phyloP scores from a whole-genome alignment of 495 filamentous ascomycete genomes.

The Tricharina praecox region DNA sequence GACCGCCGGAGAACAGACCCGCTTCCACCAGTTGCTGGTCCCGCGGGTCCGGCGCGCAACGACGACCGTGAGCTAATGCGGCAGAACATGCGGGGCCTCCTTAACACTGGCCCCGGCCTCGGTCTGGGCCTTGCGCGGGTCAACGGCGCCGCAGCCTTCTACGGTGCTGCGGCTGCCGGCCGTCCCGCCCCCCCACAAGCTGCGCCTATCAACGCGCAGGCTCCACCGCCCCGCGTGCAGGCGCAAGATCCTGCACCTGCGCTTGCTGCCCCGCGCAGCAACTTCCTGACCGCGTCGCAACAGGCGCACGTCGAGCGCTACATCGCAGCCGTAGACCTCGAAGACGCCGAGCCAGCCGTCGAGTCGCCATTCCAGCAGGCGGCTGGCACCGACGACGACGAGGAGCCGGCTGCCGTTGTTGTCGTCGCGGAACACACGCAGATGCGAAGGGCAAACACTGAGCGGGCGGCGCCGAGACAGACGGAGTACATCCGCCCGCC shows the following conservation, averaged over 20 bases:
- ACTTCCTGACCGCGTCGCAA: slow-evolving; percentile 21
- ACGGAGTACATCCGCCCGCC: background rate
- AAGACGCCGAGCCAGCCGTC: slow-evolving; percentile 18
- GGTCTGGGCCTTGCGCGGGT: background rate
- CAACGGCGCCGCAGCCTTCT: background rate
- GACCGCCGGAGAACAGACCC: slow-evolving; percentile 16
- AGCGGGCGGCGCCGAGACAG: slow-evolving; percentile 11
- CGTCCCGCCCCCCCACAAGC: slow-evolving; percentile 6
- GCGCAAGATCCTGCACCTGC: background rate
- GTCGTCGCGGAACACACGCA: slow-evolving; percentile 9
- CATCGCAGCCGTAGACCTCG: slow-evolving; percentile 16
- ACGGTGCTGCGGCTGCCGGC: background rate
- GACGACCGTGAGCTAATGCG: no score
- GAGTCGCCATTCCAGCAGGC: slow-evolving; percentile 4
- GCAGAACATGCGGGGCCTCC: no score
- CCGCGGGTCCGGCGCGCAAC: no score
- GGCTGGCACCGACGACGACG: background rate
- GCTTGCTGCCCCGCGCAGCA: slow-evolving; percentile 7
- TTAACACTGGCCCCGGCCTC: slow-evolving; percentile 1
- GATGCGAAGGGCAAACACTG: slow-evolving; percentile 17
- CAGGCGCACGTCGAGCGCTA: slow-evolving; percentile 23
- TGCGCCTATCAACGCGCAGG: slow-evolving; percentile 11
- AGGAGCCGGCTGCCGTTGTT: slow-evolving; percentile 7
- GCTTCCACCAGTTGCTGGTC: slow-evolving; percentile 11
- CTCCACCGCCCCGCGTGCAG: background rate